phyloP scores from a whole-genome alignment of 192 early-diverging fungal species.

The Entomortierella chlamydospora region DNA sequence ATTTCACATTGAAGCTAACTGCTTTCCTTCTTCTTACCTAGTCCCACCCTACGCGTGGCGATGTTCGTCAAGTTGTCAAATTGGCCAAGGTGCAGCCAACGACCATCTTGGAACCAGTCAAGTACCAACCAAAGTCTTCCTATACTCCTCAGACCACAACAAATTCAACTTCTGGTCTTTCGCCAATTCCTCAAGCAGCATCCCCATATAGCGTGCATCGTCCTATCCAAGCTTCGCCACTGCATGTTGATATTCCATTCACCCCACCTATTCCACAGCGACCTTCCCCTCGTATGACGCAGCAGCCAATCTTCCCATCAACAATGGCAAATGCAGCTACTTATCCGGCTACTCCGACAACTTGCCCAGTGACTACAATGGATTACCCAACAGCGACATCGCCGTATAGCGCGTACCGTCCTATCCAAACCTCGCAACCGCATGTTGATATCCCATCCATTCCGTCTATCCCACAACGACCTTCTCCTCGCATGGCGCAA shows the following conservation, averaged over 20 bases:
- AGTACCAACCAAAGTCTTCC: constrained; percentile 11
- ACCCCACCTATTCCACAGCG: constrained; percentile 1
- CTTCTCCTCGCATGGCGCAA: constrained; percentile 3
- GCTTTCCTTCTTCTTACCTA: not conserved
- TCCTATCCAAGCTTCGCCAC: not conserved
- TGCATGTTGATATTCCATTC: not conserved
- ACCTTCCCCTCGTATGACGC: constrained; percentile 6
- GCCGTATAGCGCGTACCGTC: no score
- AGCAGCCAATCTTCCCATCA: constrained; percentile 2
- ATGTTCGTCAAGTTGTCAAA: constrained; percentile 16
- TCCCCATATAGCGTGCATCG: not conserved
- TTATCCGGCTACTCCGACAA: not conserved
- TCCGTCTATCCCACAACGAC: no score
- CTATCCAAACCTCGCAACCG: no score
- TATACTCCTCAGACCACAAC: constrained; percentile 4
- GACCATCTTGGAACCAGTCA: constrained; percentile 8
- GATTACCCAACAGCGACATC: no score
- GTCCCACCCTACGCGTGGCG: constrained; percentile 12
- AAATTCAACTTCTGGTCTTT: not conserved
- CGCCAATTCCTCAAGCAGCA: no score
- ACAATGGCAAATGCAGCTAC: not conserved
- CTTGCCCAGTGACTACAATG: no score
- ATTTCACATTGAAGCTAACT: not conserved
- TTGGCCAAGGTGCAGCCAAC: constrained; percentile 15
- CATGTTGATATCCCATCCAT: no score